A percentile compares a stretch with the other conserved stretches of the same genome.
These are phyloP conservation scores for Zymoseptoria pseudotritici DNA, from an alignment of 2,329 filamentous ascomycete species.

Conservation along the genomic window DNA sequence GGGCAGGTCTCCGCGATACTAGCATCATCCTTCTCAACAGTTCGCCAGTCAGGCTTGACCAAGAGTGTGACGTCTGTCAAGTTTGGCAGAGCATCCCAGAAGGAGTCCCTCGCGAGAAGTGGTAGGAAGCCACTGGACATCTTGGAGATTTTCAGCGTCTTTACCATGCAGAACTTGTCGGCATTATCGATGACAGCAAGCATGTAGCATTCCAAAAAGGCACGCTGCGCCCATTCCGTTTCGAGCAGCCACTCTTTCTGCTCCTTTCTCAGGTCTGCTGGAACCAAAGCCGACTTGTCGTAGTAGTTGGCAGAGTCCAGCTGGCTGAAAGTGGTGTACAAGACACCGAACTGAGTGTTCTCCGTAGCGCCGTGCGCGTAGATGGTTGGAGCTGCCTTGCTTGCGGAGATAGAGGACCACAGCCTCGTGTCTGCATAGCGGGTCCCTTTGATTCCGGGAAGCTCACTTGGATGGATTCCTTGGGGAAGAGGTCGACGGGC, in stretches of 20 bases:
- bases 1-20: conserved; percentile 43
- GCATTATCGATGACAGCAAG: conserved; percentile 57
- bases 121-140: conserved; percentile 55
- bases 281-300: conserved; percentile 39
- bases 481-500: conserved; percentile 8
- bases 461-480: conserved; percentile 5
- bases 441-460: conserved; percentile 14
- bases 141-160: conserved; percentile 55
- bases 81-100: conserved; percentile 54
- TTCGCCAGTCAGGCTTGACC: conserved; percentile 60
- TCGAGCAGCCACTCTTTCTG: conserved; percentile 64
- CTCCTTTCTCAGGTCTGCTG: conserved; percentile 49
- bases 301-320: conserved; percentile 17
- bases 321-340: conserved; percentile 26
- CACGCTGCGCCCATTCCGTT: conserved; percentile 60
- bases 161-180: conserved; percentile 46
- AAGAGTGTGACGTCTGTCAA: conserved; percentile 51
- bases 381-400: conserved; percentile 3
- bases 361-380: not conserved
- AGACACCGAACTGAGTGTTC: conserved; percentile 20
- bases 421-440: conserved; percentile 12
- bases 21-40: conserved; percentile 46
- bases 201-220: conserved; percentile 61
- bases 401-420: conserved; percentile 16
- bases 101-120: conserved; percentile 49